These are phyloP conservation scores for Phytophthora tentaculata DNA, from an alignment of 352 stramenopile genomes.

Conservation along the genomic window DNA sequence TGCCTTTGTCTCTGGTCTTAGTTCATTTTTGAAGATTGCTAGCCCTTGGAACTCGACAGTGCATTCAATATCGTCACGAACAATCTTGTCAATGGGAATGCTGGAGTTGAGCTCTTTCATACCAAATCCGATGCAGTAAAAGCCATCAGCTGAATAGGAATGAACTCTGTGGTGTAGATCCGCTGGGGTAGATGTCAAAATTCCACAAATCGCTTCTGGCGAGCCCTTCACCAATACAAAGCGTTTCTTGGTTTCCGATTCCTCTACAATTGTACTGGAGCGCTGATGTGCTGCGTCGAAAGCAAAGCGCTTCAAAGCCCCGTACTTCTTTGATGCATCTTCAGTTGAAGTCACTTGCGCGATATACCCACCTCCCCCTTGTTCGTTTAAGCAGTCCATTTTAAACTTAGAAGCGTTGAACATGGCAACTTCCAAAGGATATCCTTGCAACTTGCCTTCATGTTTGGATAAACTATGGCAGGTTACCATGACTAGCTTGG, in stretches of 20 bases:
- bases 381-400: conserved; percentile 28
- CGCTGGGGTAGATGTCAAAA: conserved; percentile 44
- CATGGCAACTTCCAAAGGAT: conserved; percentile 60
- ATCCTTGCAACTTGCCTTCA: conserved; percentile 46
- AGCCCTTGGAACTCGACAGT: conserved; percentile 63
- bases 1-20: conserved; percentile 65
- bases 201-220: conserved; percentile 46
- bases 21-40: conserved; percentile 81
- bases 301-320: conserved; percentile 55
- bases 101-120: conserved; percentile 34
- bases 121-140: conserved; percentile 66
- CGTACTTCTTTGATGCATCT: conserved; percentile 37
- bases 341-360: conserved; percentile 29
- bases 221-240: conserved; percentile 65
- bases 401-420: conserved; percentile 46
- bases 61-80: conserved; percentile 47
- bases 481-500: conserved; percentile 49
- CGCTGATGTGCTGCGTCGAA: conserved; percentile 63
- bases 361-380: too few relatives aligned
- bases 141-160: conserved; percentile 57
- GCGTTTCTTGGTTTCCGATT: conserved; percentile 40
- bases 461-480: conserved; percentile 50
- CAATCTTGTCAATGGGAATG: conserved; percentile 8
- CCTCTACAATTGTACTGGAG: conserved; percentile 53
- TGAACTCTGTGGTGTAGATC: conserved; percentile 54